These are phyloP conservation scores for Eucalyptus regnans DNA, from an alignment of 345 rosid species.

Conservation along the genomic window DNA sequence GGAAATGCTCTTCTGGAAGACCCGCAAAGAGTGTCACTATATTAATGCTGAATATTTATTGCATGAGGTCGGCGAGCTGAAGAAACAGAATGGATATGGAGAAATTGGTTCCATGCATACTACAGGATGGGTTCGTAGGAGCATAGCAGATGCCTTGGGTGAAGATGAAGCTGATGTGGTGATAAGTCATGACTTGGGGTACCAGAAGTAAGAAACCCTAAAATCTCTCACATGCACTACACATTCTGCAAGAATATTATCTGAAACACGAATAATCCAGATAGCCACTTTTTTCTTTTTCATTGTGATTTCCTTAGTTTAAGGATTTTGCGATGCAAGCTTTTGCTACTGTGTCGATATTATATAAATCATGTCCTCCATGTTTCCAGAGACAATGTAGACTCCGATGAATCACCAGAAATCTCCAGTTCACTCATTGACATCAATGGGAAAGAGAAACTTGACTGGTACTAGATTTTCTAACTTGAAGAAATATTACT, in stretches of 20 bases:
- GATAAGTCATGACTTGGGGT: slow-evolving; percentile 41
- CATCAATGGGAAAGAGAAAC: slow-evolving; percentile 1
- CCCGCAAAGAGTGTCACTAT: slow-evolving; percentile 74
- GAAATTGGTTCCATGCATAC: slow-evolving; percentile 24
- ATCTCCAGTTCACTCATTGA: not conserved
- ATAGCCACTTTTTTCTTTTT: not conserved
- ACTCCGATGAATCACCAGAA: slow-evolving; percentile 1
- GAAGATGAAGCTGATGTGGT: slow-evolving; percentile 97
- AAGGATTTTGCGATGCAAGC: not conserved
- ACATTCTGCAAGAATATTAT: not conserved
- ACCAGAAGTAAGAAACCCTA: slow-evolving; percentile 33
- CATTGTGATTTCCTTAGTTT: not conserved
- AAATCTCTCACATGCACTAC: not conserved
- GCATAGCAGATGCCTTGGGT: slow-evolving; percentile 93
- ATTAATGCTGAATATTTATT: slow-evolving; percentile 76
- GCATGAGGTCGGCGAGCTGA: slow-evolving; percentile 67
- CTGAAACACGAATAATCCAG: not conserved
- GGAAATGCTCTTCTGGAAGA: slow-evolving; percentile 88
- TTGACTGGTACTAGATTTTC: slow-evolving; percentile 1
- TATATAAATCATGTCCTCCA: not conserved
- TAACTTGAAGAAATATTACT: not conserved
- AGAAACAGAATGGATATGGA: slow-evolving; percentile 38
- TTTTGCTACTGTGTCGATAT: not conserved
- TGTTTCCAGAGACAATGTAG: slow-evolving; percentile 3
- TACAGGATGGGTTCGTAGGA: slow-evolving; percentile 53